These are phyloP conservation scores for Forsythia suspensa DNA, from an alignment of 257 asterid genomes.

Conservation along the genomic window DNA sequence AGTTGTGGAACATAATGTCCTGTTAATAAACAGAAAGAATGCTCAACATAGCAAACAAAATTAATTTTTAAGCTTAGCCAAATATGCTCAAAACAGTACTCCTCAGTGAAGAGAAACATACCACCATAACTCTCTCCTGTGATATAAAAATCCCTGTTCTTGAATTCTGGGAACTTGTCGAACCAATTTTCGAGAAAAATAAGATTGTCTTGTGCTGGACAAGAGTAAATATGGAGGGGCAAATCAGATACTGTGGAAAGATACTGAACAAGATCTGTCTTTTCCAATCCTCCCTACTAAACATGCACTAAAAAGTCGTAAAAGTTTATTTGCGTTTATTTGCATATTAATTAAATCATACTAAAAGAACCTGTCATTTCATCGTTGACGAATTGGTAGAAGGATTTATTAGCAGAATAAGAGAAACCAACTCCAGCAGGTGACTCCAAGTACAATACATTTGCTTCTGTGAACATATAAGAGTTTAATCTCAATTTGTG, in stretches of 20 bases:
- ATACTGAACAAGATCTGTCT: background rate
- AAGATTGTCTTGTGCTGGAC: constrained; percentile 54
- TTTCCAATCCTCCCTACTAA: background rate
- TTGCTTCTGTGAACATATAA: constrained; percentile 34
- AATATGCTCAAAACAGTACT: background rate
- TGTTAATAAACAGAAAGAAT: constrained; percentile 19
- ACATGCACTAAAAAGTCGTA: background rate
- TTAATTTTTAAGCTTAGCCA: background rate
- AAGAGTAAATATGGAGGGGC: background rate
- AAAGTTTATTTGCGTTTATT: background rate
- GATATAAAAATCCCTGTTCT: constrained; percentile 42
- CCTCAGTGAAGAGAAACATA: constrained; percentile 17
- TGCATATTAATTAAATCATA: background rate
- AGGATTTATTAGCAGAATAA: constrained; percentile 46
- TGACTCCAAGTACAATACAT: constrained; percentile 56
- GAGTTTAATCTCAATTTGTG: background rate
- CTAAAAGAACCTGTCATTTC: constrained; percentile 47
- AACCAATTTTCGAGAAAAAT: constrained; percentile 51
- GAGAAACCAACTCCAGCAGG: constrained; percentile 69
- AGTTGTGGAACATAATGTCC: constrained; percentile 63
- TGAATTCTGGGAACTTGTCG: constrained; percentile 42
- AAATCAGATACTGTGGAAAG: background rate
- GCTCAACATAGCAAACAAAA: background rate
- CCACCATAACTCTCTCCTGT: constrained; percentile 63
- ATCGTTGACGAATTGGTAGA: constrained; percentile 43